These are phyloP conservation scores for Paxillus ammoniavirescens DNA, from an alignment of 768 basidiomycete genomes.

Conservation along the genomic window DNA sequence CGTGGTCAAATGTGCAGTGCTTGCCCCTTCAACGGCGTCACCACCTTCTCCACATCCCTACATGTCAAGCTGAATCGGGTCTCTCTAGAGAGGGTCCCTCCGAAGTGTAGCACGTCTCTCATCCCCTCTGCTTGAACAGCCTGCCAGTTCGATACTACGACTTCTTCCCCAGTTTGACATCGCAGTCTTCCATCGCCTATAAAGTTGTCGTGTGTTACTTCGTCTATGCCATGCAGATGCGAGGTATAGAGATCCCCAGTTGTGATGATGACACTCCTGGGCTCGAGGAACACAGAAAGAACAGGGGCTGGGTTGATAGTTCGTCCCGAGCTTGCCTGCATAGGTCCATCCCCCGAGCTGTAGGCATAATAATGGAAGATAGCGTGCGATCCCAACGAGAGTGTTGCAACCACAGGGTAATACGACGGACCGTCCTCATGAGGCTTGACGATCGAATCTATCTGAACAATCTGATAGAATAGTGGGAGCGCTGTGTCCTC, in stretches of 20 bases:
- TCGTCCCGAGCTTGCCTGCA: conserved; percentile 37
- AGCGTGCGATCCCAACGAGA: conserved; percentile 82
- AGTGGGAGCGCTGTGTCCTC: conserved; percentile 21
- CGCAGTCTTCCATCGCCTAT: conserved; percentile 25
- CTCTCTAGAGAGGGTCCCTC: conserved; percentile 54
- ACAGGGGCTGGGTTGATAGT: conserved; percentile 64
- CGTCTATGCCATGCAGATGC: conserved; percentile 82
- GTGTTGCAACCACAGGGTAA: conserved; percentile 84
- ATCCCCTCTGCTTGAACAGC: conserved; percentile 43
- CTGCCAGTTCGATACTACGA: conserved; percentile 56
- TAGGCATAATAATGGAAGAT: conserved; percentile 84
- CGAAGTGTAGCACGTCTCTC: conserved; percentile 39
- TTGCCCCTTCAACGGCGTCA: neutral
- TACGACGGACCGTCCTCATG: conserved; percentile 93
- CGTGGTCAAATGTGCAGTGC: neutral
- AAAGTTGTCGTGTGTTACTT: conserved; percentile 46
- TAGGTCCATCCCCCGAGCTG: conserved; percentile 18
- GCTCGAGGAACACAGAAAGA: conserved; percentile 77
- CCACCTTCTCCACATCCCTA: conserved; percentile 72
- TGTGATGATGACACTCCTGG: conserved; percentile 82
- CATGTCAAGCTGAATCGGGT: conserved; percentile 84
- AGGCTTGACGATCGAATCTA: conserved; percentile 47
- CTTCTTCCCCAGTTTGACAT: conserved; percentile 28
- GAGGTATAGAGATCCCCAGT: conserved; percentile 63
- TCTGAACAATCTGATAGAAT: conserved; percentile 2